Evolutionary conservation across 164 flowering plant species (phyloP).

Genomic region (Pachysandra terminalis): DNA sequence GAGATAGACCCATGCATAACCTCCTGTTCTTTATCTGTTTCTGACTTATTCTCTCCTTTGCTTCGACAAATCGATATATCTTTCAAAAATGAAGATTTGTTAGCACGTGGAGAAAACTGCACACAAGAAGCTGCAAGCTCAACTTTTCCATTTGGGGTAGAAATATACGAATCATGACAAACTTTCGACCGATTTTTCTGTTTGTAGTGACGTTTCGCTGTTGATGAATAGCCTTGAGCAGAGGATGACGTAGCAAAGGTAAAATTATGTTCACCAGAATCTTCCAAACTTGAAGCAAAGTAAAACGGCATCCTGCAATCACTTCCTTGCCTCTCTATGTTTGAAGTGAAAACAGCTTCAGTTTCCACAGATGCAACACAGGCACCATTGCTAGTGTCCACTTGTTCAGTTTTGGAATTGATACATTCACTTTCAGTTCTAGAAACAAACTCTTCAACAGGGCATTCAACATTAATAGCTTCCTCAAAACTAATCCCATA

Average conservation of each 20-base stretch:
- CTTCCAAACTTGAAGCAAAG: conserved; percentile 39
- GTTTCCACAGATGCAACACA: conserved; percentile 30
- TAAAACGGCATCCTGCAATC: conserved; percentile 29
- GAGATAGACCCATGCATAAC: neutral
- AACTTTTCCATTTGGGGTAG: conserved; percentile 21
- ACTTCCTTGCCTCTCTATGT: conserved; percentile 33
- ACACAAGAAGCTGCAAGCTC: neutral
- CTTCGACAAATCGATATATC: conserved; percentile 4
- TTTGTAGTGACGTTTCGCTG: conserved; percentile 34
- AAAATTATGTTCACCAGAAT: conserved; percentile 37
- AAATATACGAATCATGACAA: conserved; percentile 31
- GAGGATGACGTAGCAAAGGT: conserved; percentile 68
- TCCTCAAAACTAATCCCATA: conserved; percentile 14
- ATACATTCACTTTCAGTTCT: conserved; percentile 54
- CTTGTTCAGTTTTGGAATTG: conserved; percentile 45
- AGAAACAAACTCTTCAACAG: conserved; percentile 32
- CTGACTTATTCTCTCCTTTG: conserved; percentile 14
- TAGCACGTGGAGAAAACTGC: neutral
- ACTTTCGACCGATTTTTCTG: conserved; percentile 50
- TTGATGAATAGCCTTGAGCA: conserved; percentile 32
- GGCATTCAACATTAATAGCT: conserved; percentile 16
- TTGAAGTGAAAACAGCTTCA: conserved; percentile 34
- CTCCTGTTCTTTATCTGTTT: conserved; percentile 19
- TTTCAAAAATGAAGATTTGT: neutral
- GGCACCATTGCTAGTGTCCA: conserved; percentile 32